phyloP scores from a whole-genome alignment of 331 rosid genomes.

The Quercus tomentella region DNA sequence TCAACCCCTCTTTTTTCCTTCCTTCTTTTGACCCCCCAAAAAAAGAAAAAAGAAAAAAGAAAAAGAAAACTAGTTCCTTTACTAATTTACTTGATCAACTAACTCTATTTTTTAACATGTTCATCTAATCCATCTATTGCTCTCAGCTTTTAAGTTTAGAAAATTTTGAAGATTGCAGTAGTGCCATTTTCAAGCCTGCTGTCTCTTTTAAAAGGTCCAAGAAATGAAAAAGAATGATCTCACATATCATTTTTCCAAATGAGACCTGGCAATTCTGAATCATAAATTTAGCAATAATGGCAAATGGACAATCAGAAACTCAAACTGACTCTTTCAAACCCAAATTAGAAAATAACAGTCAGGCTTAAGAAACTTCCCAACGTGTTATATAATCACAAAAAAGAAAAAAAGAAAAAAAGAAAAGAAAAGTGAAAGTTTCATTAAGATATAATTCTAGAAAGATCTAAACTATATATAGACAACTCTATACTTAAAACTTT shows the following conservation, averaged over 20 bases:
- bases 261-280: background rate
- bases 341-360: background rate
- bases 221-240: background rate
- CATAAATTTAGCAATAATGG: background rate
- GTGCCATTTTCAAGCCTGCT: background rate
- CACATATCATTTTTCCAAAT: background rate
- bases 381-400: background rate
- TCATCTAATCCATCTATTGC: background rate
- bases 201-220: background rate
- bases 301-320: background rate
- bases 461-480: background rate
- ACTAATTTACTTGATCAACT: background rate
- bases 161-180: background rate
- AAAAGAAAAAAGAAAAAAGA: background rate
- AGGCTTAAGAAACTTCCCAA: background rate
- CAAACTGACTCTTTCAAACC: background rate
- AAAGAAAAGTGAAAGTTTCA: background rate
- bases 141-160: background rate
- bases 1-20: background rate
- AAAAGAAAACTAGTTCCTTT: background rate
- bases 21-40: background rate
- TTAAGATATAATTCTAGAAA: background rate
- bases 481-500: background rate
- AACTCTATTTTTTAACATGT: background rate
- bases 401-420: rapidly evolving